phyloP scores from a whole-genome alignment of 805 yeast species.

The Candida boidinii region DNA sequence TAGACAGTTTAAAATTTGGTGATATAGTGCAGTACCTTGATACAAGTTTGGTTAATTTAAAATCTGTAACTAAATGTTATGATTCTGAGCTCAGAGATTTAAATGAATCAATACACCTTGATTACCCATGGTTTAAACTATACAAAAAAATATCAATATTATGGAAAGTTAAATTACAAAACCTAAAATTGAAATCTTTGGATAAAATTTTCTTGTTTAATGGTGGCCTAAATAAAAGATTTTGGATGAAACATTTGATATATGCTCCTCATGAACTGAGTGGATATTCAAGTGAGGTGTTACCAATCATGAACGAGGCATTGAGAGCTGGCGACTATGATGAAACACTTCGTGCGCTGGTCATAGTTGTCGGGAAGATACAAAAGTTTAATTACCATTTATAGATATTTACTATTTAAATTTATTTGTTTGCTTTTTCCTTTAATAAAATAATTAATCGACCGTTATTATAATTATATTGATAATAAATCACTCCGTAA shows the following conservation, averaged over 20 bases:
- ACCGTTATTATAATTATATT: no score
- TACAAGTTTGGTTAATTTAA: constrained; percentile 9
- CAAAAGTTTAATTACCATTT: constrained; percentile 15
- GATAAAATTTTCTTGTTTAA: constrained; percentile 45
- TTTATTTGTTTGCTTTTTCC: constrained; percentile 7
- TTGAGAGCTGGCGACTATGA: constrained; percentile 37
- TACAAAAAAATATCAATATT: constrained; percentile 52
- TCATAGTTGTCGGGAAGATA: constrained; percentile 29
- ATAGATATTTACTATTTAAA: constrained; percentile 11
- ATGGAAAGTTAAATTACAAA: constrained; percentile 45
- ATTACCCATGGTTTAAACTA: constrained; percentile 71
- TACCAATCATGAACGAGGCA: constrained; percentile 57
- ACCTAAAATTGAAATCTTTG: constrained; percentile 42
- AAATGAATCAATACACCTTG: constrained; percentile 44
- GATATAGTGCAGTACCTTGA: constrained; percentile 5
- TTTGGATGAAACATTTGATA: constrained; percentile 57
- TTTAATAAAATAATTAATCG: constrained; percentile 5
- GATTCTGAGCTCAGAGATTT: constrained; percentile 41
- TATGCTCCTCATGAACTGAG: constrained; percentile 49
- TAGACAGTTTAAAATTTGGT: constrained; percentile 1
- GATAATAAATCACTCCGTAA: no score
- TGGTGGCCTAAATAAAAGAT: constrained; percentile 38
- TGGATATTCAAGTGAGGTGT: constrained; percentile 42
- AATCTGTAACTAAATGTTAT: constrained; percentile 27
- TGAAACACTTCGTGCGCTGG: constrained; percentile 34